Percentiles rank a stretch among this genome's conserved stretches.
Conservation (phyloP, 768 basidiomycete genomes). For the Trametes maxima region DNA sequence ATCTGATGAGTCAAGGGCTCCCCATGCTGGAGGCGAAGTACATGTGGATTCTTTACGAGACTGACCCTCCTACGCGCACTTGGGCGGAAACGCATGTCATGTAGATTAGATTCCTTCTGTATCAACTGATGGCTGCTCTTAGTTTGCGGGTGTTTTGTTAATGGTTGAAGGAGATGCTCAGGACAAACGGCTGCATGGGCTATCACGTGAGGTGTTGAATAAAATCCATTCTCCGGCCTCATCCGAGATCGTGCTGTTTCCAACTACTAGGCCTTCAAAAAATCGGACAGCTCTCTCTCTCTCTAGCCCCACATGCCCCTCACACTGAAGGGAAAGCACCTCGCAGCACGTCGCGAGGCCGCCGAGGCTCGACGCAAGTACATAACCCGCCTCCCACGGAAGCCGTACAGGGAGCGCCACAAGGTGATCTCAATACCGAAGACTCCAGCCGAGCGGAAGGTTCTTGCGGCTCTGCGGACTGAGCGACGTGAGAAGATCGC, state of each 20-base stretch:
- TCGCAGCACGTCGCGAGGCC: not conserved
- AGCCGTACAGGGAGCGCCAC: not conserved
- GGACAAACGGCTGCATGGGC: too few relatives aligned
- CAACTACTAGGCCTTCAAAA: too few relatives aligned
- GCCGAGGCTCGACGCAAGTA: not conserved
- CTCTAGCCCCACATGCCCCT: not conserved
- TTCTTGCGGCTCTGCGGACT: not conserved
- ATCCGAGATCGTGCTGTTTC: too few relatives aligned
- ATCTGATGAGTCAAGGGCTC: not conserved
- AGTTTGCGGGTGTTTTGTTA: too few relatives aligned
- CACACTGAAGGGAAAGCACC: not conserved
- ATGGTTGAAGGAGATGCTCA: too few relatives aligned
- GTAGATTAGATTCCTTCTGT: not conserved
- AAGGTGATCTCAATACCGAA: not conserved
- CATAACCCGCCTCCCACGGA: not conserved
- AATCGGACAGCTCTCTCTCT: not conserved
- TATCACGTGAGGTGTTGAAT: too few relatives aligned
- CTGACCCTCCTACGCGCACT: not conserved
- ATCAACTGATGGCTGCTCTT: too few relatives aligned
- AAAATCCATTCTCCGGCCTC: too few relatives aligned
- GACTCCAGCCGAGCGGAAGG: not conserved
- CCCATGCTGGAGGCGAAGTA: slow-evolving; percentile 1
- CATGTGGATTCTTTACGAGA: not conserved
- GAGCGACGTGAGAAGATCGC: not conserved
- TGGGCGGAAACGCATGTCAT: not conserved